Conservation (phyloP, 208 protist genomes). For the Trypanosoma melophagium region DNA sequence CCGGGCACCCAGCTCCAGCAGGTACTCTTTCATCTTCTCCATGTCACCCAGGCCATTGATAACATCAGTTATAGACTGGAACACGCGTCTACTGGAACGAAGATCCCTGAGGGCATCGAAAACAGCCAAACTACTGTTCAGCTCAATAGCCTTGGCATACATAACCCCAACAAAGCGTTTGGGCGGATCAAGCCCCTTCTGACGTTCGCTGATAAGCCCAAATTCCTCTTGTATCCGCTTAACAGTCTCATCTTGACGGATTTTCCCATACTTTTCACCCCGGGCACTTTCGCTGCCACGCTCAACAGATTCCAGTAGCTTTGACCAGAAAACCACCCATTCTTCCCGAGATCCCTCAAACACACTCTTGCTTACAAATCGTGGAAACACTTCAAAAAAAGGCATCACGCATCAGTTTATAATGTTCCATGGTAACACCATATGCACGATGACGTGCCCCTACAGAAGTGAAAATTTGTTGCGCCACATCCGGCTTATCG, state of each 20-base stretch:
- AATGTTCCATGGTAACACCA: constrained; percentile 50
- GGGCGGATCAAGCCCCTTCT: constrained; percentile 38
- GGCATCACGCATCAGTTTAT: constrained; percentile 52
- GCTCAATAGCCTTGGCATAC: constrained; percentile 69
- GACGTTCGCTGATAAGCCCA: constrained; percentile 47
- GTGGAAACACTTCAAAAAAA: constrained; percentile 80
- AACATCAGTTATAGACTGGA: constrained; percentile 51
- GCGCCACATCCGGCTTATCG: constrained; percentile 53
- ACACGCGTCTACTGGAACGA: constrained; percentile 44
- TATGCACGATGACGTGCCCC: constrained; percentile 68
- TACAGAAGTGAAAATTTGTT: constrained; percentile 63
- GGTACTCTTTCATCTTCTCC: constrained; percentile 40
- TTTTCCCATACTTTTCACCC: constrained; percentile 50
- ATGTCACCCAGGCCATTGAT: constrained; percentile 46
- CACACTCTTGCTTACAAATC: constrained; percentile 60
- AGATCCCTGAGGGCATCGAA: constrained; percentile 62
- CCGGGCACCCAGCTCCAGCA: constrained; percentile 57
- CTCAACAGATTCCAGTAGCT: constrained; percentile 49
- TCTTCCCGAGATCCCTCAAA: constrained; percentile 56
- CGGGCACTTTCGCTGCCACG: constrained; percentile 51
- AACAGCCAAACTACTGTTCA: constrained; percentile 56
- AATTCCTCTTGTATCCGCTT: constrained; percentile 65
- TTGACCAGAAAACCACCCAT: constrained; percentile 67
- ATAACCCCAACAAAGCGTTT: constrained; percentile 68
- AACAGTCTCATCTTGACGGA: constrained; percentile 42